Evolutionary conservation across 83 land plant species (phyloP), one percentile per base, ranked within the genome.

Genomic region (Diphasiastrum complanatum): DNA sequence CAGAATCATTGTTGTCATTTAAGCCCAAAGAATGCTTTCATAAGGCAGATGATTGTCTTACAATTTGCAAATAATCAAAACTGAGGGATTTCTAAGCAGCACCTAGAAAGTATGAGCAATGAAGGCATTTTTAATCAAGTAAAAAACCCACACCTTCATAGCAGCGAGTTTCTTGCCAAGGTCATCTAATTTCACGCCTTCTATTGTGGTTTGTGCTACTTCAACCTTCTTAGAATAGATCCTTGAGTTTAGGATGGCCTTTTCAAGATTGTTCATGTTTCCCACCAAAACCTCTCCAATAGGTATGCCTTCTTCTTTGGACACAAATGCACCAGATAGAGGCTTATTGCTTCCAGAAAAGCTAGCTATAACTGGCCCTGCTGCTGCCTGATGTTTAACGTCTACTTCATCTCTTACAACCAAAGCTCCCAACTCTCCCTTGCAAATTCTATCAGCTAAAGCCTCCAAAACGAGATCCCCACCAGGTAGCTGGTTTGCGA

Each of bases 121-220:
- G n/a, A n/a, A n/a, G n/a, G n/a, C n/a, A n/a, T n/a, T n/a, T n/a
- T n/a, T n/a, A n/a, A n/a, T n/a, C n/a, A n/a, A n/a, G n/a, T n/a
- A n/a, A n/a, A n/a, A n/a, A n/a, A n/a, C n/a, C n/a, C 26, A 51
- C 27, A 93, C 99, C 96, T 93, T 78, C 99, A 93, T 89, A 5
- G 89, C 84, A 24, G 92, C 96, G 52, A 78, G 60, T 64, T 93
- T 93, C 18, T 83, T 93, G 50, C 83, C 99, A 57, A 93, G 75
- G 24, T 92, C 99, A 30, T 93, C 92, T 5, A 89, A 91, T 83
- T 83, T 93, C 33, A 84, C 96, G 28, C 86, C 99, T 69, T 81
- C 82, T 50, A 93, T 74, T 30, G 96, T 81, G 1, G 80, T 77
- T 66, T 89, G 86, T 22, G 96, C 99, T 20, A 63, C 33, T 19